phyloP scores from a whole-genome alignment of 1,284 basidiomycete species.

The Inonotus hispidus region DNA sequence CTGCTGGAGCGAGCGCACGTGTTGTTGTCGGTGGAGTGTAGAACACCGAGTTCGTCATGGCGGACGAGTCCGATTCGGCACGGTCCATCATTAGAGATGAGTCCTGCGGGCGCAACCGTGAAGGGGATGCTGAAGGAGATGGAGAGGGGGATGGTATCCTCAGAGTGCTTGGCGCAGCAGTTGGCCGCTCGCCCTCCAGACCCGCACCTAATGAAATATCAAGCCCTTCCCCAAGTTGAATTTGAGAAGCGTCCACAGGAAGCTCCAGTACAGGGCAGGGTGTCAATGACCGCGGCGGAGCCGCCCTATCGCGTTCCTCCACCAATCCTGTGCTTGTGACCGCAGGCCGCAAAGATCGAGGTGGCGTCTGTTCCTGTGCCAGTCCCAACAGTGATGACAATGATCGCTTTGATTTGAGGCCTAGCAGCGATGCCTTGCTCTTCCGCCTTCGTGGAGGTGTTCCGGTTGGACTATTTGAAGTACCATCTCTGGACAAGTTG shows the following conservation, averaged over 20 bases:
- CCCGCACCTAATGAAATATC: background rate
- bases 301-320: background rate
- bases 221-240: slow-evolving; percentile 8
- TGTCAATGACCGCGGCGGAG: background rate
- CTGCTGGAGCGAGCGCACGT: slow-evolving; percentile 4
- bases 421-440: slow-evolving; percentile 16
- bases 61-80: slow-evolving; percentile 10
- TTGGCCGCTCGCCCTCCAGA: background rate
- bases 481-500: background rate
- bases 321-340: slow-evolving; percentile 2
- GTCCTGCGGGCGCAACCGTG: background rate
- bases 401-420: slow-evolving; percentile 15
- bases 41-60: slow-evolving; percentile 12
- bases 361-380: slow-evolving; percentile 4
- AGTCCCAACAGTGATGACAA: slow-evolving; percentile 16
- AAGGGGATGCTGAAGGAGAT: background rate
- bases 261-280: slow-evolving; percentile 15
- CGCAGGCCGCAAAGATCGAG: background rate
- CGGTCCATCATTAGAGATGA: slow-evolving; percentile 5
- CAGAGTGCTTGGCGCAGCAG: background rate
- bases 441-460: slow-evolving; percentile 10
- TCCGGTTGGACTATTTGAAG: background rate
- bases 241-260: slow-evolving; percentile 6
- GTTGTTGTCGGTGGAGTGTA: slow-evolving; percentile 17
- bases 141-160: background rate